phyloP scores from a whole-genome alignment of 1,284 basidiomycete genomes.

The Moesziomyces sp. region DNA sequence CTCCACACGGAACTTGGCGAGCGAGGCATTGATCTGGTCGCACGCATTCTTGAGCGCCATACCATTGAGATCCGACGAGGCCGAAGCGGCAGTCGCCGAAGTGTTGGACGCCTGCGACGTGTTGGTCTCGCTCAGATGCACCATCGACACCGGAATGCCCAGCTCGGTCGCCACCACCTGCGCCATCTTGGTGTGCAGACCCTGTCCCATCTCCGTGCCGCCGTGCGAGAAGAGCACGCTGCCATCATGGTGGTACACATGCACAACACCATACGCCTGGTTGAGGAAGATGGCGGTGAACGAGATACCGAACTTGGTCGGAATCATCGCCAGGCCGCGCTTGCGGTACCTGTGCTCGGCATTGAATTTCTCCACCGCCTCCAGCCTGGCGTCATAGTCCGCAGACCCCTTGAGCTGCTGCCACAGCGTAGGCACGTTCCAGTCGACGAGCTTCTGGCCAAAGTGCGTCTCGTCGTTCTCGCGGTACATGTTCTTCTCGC shows the following conservation, averaged over 20 bases:
- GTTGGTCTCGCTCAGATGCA: conserved; percentile 62
- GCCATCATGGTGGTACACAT: conserved; percentile 67
- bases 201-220: conserved; percentile 66
- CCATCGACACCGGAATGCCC: conserved; percentile 60
- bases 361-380: conserved; percentile 66
- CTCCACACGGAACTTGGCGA: conserved; percentile 48
- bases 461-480: conserved; percentile 68
- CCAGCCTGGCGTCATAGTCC: conserved; percentile 58
- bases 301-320: conserved; percentile 68
- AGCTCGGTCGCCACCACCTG: conserved; percentile 68
- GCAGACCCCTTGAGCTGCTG: conserved; percentile 54
- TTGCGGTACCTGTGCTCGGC: conserved; percentile 64
- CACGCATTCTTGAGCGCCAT: conserved; percentile 67
- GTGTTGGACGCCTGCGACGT: conserved; percentile 67
- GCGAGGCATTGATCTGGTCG: conserved; percentile 65
- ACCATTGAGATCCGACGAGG: conserved; percentile 55
- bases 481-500: conserved; percentile 65
- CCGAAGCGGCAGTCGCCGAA: conserved; percentile 64
- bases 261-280: conserved; percentile 67
- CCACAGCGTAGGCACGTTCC: conserved; percentile 67
- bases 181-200: conserved; percentile 67
- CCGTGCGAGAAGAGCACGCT: conserved; percentile 60
- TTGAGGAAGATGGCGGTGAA: conserved; percentile 67
- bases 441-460: conserved; percentile 66
- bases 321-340: conserved; percentile 65